Conservation (phyloP, 352 stramenopile genomes). For the Pythium apleroticum region DNA sequence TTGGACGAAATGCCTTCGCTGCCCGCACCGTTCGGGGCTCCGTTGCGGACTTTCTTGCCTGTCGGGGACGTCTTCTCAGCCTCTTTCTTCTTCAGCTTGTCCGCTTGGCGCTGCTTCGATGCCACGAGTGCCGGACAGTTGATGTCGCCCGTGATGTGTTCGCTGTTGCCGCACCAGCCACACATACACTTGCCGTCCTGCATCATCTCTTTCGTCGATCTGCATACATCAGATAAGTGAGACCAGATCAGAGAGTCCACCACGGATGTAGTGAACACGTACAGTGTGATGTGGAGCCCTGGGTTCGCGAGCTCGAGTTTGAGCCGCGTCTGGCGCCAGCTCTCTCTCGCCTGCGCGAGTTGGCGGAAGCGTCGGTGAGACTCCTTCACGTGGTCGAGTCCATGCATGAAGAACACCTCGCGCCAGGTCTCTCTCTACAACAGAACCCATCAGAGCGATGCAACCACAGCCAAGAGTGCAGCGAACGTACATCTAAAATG, state of each 20-base stretch:
- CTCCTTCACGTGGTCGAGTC: slow-evolving; percentile 60
- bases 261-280: too few relatives aligned
- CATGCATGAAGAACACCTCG: slow-evolving; percentile 77
- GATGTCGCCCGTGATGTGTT: slow-evolving; percentile 69
- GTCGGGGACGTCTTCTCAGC: slow-evolving; percentile 8
- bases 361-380: slow-evolving; percentile 56
- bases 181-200: slow-evolving; percentile 80
- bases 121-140: slow-evolving; percentile 41
- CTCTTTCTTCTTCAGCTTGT: slow-evolving; percentile 47
- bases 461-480: slow-evolving; percentile 8
- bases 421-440: slow-evolving; percentile 72
- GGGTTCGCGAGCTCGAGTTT: slow-evolving; percentile 74
- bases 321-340: slow-evolving; percentile 73
- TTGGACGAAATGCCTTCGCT: slow-evolving; percentile 34
- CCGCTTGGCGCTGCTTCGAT: slow-evolving; percentile 61
- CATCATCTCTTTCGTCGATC: slow-evolving; percentile 84
- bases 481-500: slow-evolving; percentile 67
- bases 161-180: slow-evolving; percentile 70
- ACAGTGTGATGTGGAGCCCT: slow-evolving; percentile 71
- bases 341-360: slow-evolving; percentile 65
- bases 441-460: neutral
- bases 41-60: slow-evolving; percentile 13
- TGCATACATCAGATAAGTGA: slow-evolving; percentile 14
- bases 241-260: neutral
- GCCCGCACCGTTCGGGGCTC: neutral